These are phyloP conservation scores for Amauroascus niger DNA, from an alignment of 2,329 filamentous ascomycete species.

Conservation along the genomic window DNA sequence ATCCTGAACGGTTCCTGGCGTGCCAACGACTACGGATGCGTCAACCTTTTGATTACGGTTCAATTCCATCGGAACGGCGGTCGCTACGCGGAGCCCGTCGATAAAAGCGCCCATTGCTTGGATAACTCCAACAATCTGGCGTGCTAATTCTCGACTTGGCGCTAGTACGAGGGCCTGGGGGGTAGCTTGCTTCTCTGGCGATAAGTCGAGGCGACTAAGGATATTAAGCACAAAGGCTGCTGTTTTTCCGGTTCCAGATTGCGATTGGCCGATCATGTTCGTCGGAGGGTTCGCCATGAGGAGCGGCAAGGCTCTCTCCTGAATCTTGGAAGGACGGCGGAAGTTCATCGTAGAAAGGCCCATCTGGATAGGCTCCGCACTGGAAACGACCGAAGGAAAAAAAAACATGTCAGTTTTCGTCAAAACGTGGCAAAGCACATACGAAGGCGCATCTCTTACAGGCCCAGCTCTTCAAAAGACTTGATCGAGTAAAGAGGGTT, in stretches of 20 bases:
- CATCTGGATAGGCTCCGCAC: slow-evolving; percentile 57
- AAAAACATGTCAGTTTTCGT: neutral
- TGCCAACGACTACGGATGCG: slow-evolving; percentile 79
- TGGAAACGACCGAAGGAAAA: slow-evolving; percentile 21
- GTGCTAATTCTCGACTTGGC: slow-evolving; percentile 85
- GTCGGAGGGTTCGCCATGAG: slow-evolving; percentile 75
- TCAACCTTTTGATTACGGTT: slow-evolving; percentile 59
- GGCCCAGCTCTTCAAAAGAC: slow-evolving; percentile 72
- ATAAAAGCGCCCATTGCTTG: slow-evolving; percentile 76
- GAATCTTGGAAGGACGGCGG: slow-evolving; percentile 92
- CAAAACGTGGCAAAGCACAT: neutral
- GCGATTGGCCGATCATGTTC: slow-evolving; percentile 98
- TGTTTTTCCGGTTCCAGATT: slow-evolving; percentile 96
- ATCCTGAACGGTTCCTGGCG: slow-evolving; percentile 86
- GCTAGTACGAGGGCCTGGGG: slow-evolving; percentile 86
- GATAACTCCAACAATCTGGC: slow-evolving; percentile 84
- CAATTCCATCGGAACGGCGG: slow-evolving; percentile 69
- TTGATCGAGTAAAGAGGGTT: slow-evolving; percentile 80
- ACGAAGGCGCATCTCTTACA: slow-evolving; percentile 53
- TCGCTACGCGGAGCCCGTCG: slow-evolving; percentile 61
- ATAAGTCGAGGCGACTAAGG: slow-evolving; percentile 72
- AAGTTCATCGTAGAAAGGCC: slow-evolving; percentile 77
- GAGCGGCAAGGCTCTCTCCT: slow-evolving; percentile 85
- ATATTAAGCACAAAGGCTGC: slow-evolving; percentile 92
- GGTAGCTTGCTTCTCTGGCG: slow-evolving; percentile 41